phyloP scores from a whole-genome alignment of 371 early-diverging fungal species.

The Mortierella sp. region DNA sequence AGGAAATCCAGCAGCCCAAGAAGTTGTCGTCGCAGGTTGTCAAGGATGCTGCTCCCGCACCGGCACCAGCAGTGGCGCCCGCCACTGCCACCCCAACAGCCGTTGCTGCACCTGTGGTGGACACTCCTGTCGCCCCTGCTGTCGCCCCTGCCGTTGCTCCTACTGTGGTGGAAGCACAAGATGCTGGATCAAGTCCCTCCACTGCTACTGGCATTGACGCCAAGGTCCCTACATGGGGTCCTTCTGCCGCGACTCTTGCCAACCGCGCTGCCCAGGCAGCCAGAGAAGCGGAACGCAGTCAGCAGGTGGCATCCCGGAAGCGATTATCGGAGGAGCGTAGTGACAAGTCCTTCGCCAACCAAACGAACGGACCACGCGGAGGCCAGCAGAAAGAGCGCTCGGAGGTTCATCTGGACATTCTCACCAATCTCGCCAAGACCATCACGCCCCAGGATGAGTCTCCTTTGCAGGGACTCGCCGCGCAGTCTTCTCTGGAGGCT shows the following conservation, averaged over 20 bases:
- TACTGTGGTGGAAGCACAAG: neutral
- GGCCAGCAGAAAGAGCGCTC: conserved; percentile 2
- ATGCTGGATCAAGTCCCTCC: neutral
- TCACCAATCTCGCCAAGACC: conserved; percentile 3
- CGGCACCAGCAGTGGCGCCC: neutral
- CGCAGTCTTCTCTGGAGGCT: neutral
- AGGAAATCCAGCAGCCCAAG: conserved; percentile 24
- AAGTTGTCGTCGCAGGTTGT: neutral
- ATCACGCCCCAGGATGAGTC: neutral
- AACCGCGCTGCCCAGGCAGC: conserved; percentile 43
- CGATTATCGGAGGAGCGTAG: conserved; percentile 22
- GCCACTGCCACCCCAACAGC: neutral
- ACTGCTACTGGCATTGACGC: neutral
- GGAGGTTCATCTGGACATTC: conserved; percentile 5
- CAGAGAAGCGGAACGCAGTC: conserved; percentile 25
- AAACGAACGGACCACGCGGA: conserved; percentile 16
- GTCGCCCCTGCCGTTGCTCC: neutral
- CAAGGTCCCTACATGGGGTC: conserved; percentile 51
- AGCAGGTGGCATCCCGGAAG: conserved; percentile 21
- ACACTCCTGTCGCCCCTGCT: neutral
- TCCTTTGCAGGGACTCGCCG: neutral
- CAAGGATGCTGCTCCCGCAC: neutral
- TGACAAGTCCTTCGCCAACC: conserved; percentile 1
- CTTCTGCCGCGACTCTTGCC: conserved; percentile 42
- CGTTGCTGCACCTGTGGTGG: neutral